These are phyloP conservation scores for Arachnomyces sp. DNA, from an alignment of 2,329 filamentous ascomycete species.

Conservation along the genomic window DNA sequence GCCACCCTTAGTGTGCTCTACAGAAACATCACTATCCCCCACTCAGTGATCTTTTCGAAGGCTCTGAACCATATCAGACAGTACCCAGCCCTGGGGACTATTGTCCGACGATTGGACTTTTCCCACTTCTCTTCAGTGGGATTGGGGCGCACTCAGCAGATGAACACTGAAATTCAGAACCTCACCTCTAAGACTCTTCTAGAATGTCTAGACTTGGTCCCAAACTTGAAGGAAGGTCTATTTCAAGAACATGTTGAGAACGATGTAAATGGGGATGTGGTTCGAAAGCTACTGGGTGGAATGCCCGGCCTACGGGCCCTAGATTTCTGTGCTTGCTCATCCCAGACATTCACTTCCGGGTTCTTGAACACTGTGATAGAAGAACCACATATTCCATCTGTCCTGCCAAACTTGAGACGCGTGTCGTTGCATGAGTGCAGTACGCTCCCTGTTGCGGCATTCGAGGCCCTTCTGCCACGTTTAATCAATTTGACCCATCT, in stretches of 20 bases:
- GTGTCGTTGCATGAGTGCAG: slow-evolving; percentile 73
- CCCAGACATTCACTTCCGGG: slow-evolving; percentile 55
- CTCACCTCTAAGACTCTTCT: slow-evolving; percentile 65
- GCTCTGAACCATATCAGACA: slow-evolving; percentile 61
- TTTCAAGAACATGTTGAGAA: slow-evolving; percentile 74
- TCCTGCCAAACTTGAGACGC: slow-evolving; percentile 52
- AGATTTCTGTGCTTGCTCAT: slow-evolving; percentile 71
- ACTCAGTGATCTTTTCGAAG: slow-evolving; percentile 76
- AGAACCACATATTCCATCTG: slow-evolving; percentile 41
- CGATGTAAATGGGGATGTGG: slow-evolving; percentile 59
- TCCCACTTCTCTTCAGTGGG: slow-evolving; percentile 77
- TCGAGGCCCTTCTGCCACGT: slow-evolving; percentile 63
- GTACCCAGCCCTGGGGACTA: slow-evolving; percentile 61
- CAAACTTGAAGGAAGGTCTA: slow-evolving; percentile 67
- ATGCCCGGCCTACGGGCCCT: slow-evolving; percentile 57
- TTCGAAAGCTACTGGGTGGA: slow-evolving; percentile 61
- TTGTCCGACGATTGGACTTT: slow-evolving; percentile 73
- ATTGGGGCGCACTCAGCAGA: slow-evolving; percentile 64
- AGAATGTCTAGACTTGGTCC: slow-evolving; percentile 62
- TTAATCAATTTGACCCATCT: slow-evolving; percentile 63
- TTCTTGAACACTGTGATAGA: slow-evolving; percentile 50
- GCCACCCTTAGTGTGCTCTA: slow-evolving; percentile 69
- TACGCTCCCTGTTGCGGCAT: slow-evolving; percentile 57
- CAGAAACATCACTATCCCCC: slow-evolving; percentile 70
- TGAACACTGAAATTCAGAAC: slow-evolving; percentile 67